Percentiles rank a stretch among this genome's conserved stretches.
phyloP scores from a whole-genome alignment of 352 stramenopile genomes.

The Pythium aquatile region DNA sequence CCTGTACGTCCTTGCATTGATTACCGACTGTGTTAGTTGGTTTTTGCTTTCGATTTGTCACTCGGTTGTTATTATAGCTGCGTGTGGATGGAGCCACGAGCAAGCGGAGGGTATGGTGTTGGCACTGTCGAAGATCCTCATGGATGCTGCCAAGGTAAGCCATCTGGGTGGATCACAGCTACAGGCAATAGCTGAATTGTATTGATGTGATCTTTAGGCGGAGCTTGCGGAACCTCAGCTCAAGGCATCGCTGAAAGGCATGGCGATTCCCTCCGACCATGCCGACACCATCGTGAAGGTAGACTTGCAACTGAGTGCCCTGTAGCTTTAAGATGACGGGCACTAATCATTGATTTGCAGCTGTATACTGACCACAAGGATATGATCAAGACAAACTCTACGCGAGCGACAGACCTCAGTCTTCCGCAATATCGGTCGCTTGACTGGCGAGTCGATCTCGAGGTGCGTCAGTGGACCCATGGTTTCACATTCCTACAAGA shows the following conservation, averaged over 20 bases:
- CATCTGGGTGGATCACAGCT: no score
- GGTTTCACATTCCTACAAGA: not conserved
- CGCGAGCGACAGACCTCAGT: slow-evolving; percentile 36
- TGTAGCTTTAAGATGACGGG: no score
- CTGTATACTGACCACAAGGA: slow-evolving; percentile 48
- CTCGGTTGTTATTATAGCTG: slow-evolving; percentile 29
- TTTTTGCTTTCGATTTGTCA: not conserved
- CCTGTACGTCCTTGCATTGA: slow-evolving; percentile 35
- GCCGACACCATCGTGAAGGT: slow-evolving; percentile 49
- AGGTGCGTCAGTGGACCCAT: slow-evolving; percentile 36
- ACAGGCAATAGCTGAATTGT: no score
- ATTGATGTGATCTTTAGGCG: slow-evolving; percentile 27
- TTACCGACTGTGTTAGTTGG: not conserved
- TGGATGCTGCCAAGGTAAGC: slow-evolving; percentile 63
- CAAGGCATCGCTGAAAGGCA: slow-evolving; percentile 39
- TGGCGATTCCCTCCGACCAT: slow-evolving; percentile 43
- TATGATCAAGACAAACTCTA: slow-evolving; percentile 52
- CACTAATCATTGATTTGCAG: slow-evolving; percentile 20
- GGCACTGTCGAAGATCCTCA: slow-evolving; percentile 70
- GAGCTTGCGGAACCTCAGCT: slow-evolving; percentile 46
- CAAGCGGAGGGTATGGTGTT: slow-evolving; percentile 56
- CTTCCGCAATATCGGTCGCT: slow-evolving; percentile 60
- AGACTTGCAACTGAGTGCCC: not conserved
- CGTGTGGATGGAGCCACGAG: slow-evolving; percentile 53
- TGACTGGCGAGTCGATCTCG: slow-evolving; percentile 81